Base-by-base conservation (phyloP, 345 rosid species). In the Corchorus olitorius region DNA sequence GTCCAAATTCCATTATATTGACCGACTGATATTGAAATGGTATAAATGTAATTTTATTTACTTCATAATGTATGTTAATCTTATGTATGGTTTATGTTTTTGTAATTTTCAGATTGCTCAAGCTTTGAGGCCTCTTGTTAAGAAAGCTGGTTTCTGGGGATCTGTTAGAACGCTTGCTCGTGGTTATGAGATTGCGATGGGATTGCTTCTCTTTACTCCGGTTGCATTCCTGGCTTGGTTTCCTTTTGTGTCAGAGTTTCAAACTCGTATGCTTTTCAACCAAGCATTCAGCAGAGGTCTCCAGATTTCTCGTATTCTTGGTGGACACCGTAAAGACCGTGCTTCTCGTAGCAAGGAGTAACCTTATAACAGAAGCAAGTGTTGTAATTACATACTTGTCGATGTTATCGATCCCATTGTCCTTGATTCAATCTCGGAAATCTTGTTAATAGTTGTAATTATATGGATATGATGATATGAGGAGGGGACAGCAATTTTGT, bases 211-310 rank as follows among this genome's bases (percentile, higher is more conserved):
- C 65, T 97, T 97, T 86, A 97, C 99, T 2, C 99, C 99, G 3
- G 98, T 97, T 46, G 98, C 98, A 27, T 97, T 97, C 89, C 85
- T 97, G 53, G 98, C 99, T 2, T 97, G 99, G 99, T 97, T 97
- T 78, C 99, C 98, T 0, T 97, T 97, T 63, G 98, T 97, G 55
- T 94, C 99, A 0, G 99, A 97, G 79, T 97, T 97, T 77, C 99
- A 97, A 80, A 97, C 99, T 11, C 98, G 99, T 43, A 97, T 97
- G 99, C 89, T 97, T 35, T 97, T 97, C 87, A 97, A 97, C 92
- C 99, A 97, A 82, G 99, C 98, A 15, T 97, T 97, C 84, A 97
- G 99, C 79, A 88, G 99, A 91, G 98, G 98, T 81, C 87, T 97
- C 77, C 98, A 97, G 84, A 97, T 97, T 83, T 97, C 98, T 8